Conservation (phyloP, 2,329 filamentous ascomycete species). For the Nothophaeocryptopus gaeumannii region DNA sequence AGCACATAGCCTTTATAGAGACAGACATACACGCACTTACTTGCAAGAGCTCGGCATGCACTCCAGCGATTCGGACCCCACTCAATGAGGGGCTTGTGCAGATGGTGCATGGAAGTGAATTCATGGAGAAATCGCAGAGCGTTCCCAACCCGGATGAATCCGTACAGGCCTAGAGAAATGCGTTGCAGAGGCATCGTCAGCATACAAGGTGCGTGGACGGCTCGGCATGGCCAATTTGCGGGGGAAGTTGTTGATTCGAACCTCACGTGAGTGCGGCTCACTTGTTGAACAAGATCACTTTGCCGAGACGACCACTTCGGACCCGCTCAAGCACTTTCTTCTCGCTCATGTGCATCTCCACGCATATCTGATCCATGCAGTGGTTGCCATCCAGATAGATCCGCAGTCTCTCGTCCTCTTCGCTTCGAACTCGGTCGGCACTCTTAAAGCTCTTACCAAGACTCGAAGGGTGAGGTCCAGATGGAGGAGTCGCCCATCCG, state of each 20-base stretch:
- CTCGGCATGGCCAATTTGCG: too few relatives aligned
- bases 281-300: slow-evolving; percentile 32
- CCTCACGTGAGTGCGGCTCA: slow-evolving; percentile 10
- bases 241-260: background rate
- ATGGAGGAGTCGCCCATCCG: slow-evolving; percentile 32
- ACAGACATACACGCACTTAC: too few relatives aligned
- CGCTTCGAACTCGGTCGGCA: slow-evolving; percentile 19
- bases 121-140: too few relatives aligned
- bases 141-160: too few relatives aligned
- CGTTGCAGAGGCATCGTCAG: too few relatives aligned
- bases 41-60: too few relatives aligned
- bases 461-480: slow-evolving; percentile 26
- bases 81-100: too few relatives aligned
- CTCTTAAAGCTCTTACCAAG: slow-evolving; percentile 33
- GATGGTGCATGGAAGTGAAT: too few relatives aligned
- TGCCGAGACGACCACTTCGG: slow-evolving; percentile 47
- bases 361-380: slow-evolving; percentile 79
- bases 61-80: too few relatives aligned
- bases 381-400: slow-evolving; percentile 72
- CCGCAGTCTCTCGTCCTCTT: slow-evolving; percentile 52
- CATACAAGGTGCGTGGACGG: too few relatives aligned
- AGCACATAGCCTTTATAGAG: too few relatives aligned
- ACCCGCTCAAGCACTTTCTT: slow-evolving; percentile 67
- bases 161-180: too few relatives aligned
- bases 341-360: slow-evolving; percentile 68